Conservation (phyloP, 306 rosid genomes). For the Vigna unguiculata region DNA sequence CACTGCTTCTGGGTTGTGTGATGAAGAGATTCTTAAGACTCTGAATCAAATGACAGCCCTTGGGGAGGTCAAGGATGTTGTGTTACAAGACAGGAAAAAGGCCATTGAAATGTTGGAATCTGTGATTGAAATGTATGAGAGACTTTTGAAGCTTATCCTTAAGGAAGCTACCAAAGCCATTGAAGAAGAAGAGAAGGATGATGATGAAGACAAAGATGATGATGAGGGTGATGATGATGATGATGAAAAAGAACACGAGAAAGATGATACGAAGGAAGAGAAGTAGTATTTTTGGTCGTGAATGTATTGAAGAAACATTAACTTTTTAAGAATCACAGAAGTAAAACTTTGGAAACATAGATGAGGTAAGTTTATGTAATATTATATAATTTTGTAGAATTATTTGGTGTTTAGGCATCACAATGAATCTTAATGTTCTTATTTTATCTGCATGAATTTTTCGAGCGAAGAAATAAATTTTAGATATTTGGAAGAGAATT, state of each 20-base stretch:
- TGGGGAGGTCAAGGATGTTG: slow-evolving; percentile 43
- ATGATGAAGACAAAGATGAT: neutral
- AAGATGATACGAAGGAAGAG: neutral
- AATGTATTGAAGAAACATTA: neutral
- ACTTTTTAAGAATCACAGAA: neutral
- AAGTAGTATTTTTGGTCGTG: neutral
- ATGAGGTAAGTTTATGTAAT: too few species aligned
- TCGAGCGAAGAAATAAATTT: neutral
- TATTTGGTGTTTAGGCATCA: neutral
- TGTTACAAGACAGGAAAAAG: slow-evolving; percentile 51
- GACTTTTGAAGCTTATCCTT: slow-evolving; percentile 71
- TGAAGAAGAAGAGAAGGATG: slow-evolving; percentile 6
- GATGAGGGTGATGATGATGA: neutral
- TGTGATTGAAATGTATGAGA: slow-evolving; percentile 66
- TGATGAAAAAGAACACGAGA: neutral
- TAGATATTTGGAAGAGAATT: neutral
- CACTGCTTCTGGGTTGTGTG: slow-evolving; percentile 29
- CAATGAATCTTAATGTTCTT: neutral
- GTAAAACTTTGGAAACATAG: neutral
- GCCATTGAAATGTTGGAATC: slow-evolving; percentile 74
- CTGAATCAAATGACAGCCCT: slow-evolving; percentile 46
- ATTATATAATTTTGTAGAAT: too few species aligned
- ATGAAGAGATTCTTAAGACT: slow-evolving; percentile 40
- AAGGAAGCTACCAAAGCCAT: slow-evolving; percentile 58
- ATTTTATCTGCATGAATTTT: neutral